A percentile compares a stretch with the other conserved stretches of the same genome.
phyloP scores from a whole-genome alignment of 1,284 basidiomycete species.

The Ustilago cynodontis region DNA sequence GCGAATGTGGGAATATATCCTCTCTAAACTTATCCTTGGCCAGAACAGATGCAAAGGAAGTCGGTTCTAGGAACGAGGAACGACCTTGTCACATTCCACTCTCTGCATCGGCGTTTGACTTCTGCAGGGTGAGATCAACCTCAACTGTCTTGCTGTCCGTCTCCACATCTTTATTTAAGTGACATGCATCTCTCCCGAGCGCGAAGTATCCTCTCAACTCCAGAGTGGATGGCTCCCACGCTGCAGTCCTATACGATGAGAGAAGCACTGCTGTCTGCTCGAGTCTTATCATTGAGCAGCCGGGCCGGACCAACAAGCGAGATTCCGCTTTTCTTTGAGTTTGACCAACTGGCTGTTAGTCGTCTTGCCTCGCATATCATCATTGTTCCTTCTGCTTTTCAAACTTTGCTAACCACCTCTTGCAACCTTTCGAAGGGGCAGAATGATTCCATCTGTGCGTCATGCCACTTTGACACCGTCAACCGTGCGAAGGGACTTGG shows the following conservation, averaged over 20 bases:
- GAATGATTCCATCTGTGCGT: too few species aligned
- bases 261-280: neutral
- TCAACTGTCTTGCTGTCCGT: neutral
- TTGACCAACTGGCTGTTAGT: neutral
- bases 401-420: too few species aligned
- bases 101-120: constrained; percentile 3
- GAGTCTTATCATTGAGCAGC: neutral
- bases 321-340: neutral
- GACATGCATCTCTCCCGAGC: neutral
- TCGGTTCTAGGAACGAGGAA: neutral
- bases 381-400: too few species aligned
- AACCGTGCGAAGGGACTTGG: too few species aligned
- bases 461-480: too few species aligned
- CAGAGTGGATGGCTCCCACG: neutral
- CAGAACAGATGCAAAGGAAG: neutral
- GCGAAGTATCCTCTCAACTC: neutral
- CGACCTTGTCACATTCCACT: neutral
- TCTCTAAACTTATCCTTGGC: too few species aligned
- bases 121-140: neutral
- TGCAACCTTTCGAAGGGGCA: too few species aligned
- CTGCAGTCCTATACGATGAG: too few species aligned
- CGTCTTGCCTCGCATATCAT: too few species aligned
- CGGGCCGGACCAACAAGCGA: too few species aligned
- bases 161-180: constrained; percentile 3
- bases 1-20: too few species aligned